Evolutionary conservation across 768 basidiomycete genomes (phyloP).

Genomic region (Rhodotorula diobovata): DNA sequence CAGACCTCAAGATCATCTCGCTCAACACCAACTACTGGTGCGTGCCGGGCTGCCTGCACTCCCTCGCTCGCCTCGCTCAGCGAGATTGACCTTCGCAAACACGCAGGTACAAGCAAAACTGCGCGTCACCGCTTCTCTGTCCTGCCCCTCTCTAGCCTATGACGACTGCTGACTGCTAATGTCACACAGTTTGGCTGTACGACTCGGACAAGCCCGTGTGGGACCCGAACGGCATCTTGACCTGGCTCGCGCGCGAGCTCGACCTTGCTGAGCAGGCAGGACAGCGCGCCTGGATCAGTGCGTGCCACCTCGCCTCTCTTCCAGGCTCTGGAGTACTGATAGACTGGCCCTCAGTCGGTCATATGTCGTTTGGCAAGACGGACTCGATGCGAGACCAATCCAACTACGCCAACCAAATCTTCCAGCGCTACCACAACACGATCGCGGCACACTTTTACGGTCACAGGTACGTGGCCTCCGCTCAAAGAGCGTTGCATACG

Average conservation of each 20-base stretch:
- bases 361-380: conserved; percentile 38
- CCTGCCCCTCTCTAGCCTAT: no score
- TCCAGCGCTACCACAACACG: conserved; percentile 59
- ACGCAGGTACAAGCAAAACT: conserved; percentile 24
- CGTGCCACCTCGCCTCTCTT: neutral
- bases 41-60: no score
- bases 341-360: conserved; percentile 27
- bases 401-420: conserved; percentile 61
- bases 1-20: conserved; percentile 56
- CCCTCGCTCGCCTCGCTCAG: no score
- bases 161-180: no score
- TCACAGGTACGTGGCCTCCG: conserved; percentile 48
- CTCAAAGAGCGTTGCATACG: neutral
- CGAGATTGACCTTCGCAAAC: no score
- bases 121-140: neutral
- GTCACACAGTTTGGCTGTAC: conserved; percentile 58
- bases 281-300: conserved; percentile 59
- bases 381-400: conserved; percentile 50
- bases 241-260: conserved; percentile 56
- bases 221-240: conserved; percentile 62
- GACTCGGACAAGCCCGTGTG: conserved; percentile 54
- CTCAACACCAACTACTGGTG: conserved; percentile 59
- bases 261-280: conserved; percentile 61
- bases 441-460: conserved; percentile 63
- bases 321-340: neutral